These are phyloP conservation scores for Aspergillus sp. DNA, from an alignment of 2,329 filamentous ascomycete species.

Conservation along the genomic window DNA sequence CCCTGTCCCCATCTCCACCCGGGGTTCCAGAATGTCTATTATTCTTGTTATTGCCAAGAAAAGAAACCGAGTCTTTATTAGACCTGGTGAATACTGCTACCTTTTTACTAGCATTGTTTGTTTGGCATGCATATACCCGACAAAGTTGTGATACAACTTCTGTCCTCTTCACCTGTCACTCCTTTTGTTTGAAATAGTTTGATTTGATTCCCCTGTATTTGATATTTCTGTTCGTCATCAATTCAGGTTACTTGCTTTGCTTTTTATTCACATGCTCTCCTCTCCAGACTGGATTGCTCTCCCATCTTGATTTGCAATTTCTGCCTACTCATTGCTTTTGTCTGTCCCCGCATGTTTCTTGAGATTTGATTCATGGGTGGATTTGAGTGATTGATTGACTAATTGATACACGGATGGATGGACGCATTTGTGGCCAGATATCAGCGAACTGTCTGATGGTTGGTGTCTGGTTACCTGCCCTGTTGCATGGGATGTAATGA, in stretches of 20 bases:
- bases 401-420: not conserved
- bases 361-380: not conserved
- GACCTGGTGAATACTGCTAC: not conserved
- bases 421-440: not conserved
- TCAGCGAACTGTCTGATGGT: not conserved
- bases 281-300: constrained; percentile 18
- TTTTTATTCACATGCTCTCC: constrained; percentile 20
- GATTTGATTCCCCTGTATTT: constrained; percentile 38
- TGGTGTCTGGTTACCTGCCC: not conserved
- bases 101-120: constrained; percentile 7
- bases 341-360: not conserved
- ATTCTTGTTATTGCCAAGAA: constrained; percentile 28
- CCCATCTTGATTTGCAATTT: not conserved
- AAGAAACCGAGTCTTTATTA: not conserved
- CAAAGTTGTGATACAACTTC: constrained; percentile 18
- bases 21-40: constrained; percentile 11
- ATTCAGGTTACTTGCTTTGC: constrained; percentile 11
- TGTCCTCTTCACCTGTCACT: constrained; percentile 16
- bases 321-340: not conserved
- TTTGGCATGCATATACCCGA: constrained; percentile 30
- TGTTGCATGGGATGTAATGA: not conserved
- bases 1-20: not conserved
- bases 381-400: not conserved
- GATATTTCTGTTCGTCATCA: constrained; percentile 20
- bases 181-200: constrained; percentile 19